phyloP scores from a whole-genome alignment of 495 filamentous ascomycete genomes.

The Aspergillus biplanus region DNA sequence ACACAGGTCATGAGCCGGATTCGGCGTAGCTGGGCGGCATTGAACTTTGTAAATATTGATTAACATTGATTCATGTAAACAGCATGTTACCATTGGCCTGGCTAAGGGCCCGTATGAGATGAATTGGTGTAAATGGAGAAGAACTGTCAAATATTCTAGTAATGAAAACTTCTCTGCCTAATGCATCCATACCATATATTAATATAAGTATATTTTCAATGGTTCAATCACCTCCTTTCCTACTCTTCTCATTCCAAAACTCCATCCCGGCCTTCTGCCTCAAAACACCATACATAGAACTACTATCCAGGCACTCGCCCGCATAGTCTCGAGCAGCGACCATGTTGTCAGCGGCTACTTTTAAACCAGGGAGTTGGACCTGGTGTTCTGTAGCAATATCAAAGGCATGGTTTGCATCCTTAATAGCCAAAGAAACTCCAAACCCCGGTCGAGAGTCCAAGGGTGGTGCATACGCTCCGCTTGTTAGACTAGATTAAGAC shows the following conservation, averaged over 20 bases:
- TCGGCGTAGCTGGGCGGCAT: no score
- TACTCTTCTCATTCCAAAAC: conserved; percentile 53
- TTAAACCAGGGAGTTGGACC: conserved; percentile 43
- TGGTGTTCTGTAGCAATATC: conserved; percentile 40
- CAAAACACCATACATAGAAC: conserved; percentile 49
- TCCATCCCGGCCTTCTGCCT: conserved; percentile 46
- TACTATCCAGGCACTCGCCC: conserved; percentile 49
- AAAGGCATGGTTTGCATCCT: conserved; percentile 49
- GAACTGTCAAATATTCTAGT: no score
- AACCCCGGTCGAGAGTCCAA: conserved; percentile 48
- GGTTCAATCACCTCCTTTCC: conserved; percentile 28
- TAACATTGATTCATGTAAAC: no score
- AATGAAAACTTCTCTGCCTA: no score
- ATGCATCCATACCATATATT: neutral
- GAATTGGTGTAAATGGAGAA: no score
- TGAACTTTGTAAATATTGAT: no score
- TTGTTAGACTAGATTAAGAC: conserved; percentile 39
- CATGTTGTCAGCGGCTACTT: conserved; percentile 45
- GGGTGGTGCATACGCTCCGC: conserved; percentile 49
- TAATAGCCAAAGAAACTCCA: conserved; percentile 50
- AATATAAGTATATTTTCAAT: neutral
- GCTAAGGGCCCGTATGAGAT: no score
- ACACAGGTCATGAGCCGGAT: no score
- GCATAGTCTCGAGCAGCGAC: conserved; percentile 44
- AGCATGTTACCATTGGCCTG: no score